Base-by-base conservation (phyloP, 1,284 basidiomycete genomes). In the Inonotus obliquus region DNA sequence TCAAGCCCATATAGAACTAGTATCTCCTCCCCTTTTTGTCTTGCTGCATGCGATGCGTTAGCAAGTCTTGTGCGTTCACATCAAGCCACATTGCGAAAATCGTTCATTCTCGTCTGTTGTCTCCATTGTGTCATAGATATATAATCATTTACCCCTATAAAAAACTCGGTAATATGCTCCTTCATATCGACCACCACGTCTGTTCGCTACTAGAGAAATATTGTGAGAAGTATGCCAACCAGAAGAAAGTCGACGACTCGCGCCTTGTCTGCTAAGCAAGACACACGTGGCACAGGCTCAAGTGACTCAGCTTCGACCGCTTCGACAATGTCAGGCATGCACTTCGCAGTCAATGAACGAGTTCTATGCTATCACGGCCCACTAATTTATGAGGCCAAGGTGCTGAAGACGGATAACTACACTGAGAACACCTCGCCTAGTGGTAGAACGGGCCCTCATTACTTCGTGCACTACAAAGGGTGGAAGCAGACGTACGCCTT, bases 391-490 rank as follows among this genome's bases (percentile, higher is more conserved):
- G 92, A 96, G 74, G 96, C 95, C 37, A 97, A 98, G 75, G 81
- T 99, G 14, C 83, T 97, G 65, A 91, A 96, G 71, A 79, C 84
- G 1, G 87, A 92, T 69, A 84, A 80, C 55, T 91, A 87, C 80
- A 85, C 89, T 61, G 88, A 90, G 68, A 77, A 80, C 2, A 87
- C 83, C 59, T 85, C 89, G 6, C 80, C 85, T 47, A 80, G 83
- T 4, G 89, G 90, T 2, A 74, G 78, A 4, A 75, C 83, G 1
- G 94, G 94, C 1, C 85, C 86, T 4, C 92, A 97, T 69, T 99
- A 94, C 74, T 89, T 92, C 66, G 96, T 99, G 25, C 97, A 99
- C 75, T 99, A 99, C 81, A 96, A 97, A 73, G 97, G 97, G 4
- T 99, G 97, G 97, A 99, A 98, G 74, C 92, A 95, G 75, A 96